These are phyloP conservation scores for Colletotrichum phormii DNA, from an alignment of 2,329 filamentous ascomycete species.

Conservation along the genomic window DNA sequence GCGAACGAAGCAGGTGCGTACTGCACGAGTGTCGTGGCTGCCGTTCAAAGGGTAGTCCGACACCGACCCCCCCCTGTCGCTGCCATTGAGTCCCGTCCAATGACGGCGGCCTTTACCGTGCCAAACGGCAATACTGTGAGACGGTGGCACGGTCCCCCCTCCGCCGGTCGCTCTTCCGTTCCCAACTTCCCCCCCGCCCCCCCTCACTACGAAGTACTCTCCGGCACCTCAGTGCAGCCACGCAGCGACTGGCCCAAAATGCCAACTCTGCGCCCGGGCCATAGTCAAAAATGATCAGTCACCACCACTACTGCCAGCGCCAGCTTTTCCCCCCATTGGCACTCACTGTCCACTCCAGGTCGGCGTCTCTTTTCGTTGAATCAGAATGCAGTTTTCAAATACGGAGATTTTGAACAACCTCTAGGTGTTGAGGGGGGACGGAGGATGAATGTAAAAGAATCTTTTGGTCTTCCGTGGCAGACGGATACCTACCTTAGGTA, in stretches of 20 bases:
- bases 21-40: conserved; percentile 62
- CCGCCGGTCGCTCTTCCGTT: conserved; percentile 18
- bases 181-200: not conserved
- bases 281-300: conserved; percentile 34
- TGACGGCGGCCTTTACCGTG: conserved; percentile 33
- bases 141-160: conserved; percentile 14
- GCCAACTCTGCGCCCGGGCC: conserved; percentile 17
- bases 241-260: too few relatives aligned
- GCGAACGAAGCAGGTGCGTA: conserved; percentile 36
- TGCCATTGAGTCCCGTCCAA: conserved; percentile 19
- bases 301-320: not conserved
- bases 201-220: not conserved
- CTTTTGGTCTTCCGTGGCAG: not conserved
- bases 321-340: not conserved
- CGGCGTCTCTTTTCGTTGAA: not conserved
- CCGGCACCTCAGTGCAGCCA: not conserved
- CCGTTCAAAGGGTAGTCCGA: conserved; percentile 53
- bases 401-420: not conserved
- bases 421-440: not conserved
- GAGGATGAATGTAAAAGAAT: not conserved
- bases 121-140: not conserved
- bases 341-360: not conserved
- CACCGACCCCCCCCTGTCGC: conserved; percentile 32
- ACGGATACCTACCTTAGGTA: too few relatives aligned
- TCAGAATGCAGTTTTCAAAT: not conserved